Percentiles rank a stretch among this genome's conserved stretches.
phyloP scores from a whole-genome alignment of 352 stramenopile genomes.

The Phytophthora hibernalis region DNA sequence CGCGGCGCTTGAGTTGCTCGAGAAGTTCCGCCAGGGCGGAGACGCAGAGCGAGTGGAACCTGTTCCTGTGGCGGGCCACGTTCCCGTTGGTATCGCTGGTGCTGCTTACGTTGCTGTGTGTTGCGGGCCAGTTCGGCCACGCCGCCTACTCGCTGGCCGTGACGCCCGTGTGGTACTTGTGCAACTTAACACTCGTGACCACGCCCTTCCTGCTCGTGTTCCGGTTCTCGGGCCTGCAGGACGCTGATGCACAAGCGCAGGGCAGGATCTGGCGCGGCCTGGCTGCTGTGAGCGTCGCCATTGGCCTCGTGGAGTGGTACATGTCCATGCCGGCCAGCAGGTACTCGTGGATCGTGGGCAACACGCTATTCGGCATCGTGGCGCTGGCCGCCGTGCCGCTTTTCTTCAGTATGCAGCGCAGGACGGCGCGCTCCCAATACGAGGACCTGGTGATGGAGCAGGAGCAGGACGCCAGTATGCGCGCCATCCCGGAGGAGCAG shows the following conservation, averaged over 20 bases:
- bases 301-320: constrained; percentile 78
- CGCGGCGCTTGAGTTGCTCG: constrained; percentile 65
- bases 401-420: constrained; percentile 72
- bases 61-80: constrained; percentile 81
- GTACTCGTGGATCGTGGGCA: constrained; percentile 79
- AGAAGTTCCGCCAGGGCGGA: constrained; percentile 79
- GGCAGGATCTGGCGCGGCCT: constrained; percentile 61
- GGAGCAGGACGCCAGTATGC: constrained; percentile 29
- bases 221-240: constrained; percentile 58
- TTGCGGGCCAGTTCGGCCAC: constrained; percentile 72
- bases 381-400: constrained; percentile 68
- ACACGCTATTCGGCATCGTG: constrained; percentile 81
- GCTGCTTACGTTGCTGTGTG: constrained; percentile 68
- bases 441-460: constrained; percentile 49
- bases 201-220: constrained; percentile 83
- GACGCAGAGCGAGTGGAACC: constrained; percentile 84
- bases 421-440: constrained; percentile 58
- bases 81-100: constrained; percentile 85
- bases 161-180: constrained; percentile 81
- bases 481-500: constrained; percentile 23
- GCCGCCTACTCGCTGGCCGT: constrained; percentile 74
- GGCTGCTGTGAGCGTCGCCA: constrained; percentile 48
- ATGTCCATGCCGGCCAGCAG: constrained; percentile 57
- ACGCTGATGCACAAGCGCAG: constrained; percentile 28
- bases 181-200: constrained; percentile 74